A percentile compares a stretch with the other conserved stretches of the same genome.
Evolutionary conservation across 2,329 filamentous ascomycete genomes (phyloP).

Genomic region (Fusarium sp.): DNA sequence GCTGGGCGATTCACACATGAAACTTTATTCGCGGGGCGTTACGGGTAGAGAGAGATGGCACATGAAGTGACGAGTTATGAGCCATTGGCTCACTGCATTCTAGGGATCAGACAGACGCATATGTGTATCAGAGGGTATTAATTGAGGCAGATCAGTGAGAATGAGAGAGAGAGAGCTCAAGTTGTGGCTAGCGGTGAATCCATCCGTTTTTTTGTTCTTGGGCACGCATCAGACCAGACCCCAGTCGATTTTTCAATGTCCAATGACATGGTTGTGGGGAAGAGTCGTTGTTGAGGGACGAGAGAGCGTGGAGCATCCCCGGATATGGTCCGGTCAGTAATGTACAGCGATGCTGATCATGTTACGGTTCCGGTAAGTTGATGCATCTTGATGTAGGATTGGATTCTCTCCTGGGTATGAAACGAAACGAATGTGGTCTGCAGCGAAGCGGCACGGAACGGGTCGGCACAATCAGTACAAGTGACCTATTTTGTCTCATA

Average conservation of each 20-base stretch:
- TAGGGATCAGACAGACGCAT: constrained; percentile 16
- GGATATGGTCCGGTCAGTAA: constrained; percentile 31
- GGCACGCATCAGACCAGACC: constrained; percentile 10
- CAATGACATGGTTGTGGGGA: constrained; percentile 39
- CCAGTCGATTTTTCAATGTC: constrained; percentile 17
- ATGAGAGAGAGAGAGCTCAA: constrained; percentile 5
- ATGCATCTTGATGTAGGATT: constrained; percentile 14
- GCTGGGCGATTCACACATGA: constrained; percentile 31
- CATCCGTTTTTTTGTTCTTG: constrained; percentile 11
- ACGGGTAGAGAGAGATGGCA: background rate
- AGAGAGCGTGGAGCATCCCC: constrained; percentile 36
- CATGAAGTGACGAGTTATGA: constrained; percentile 9
- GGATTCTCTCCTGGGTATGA: constrained; percentile 6
- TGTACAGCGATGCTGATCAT: constrained; percentile 12
- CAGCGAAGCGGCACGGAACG: constrained; percentile 10
- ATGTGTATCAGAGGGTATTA: constrained; percentile 5
- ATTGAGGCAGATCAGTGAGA: constrained; percentile 21
- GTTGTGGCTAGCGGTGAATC: constrained; percentile 40
- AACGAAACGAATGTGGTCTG: constrained; percentile 3
- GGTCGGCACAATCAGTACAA: no score
- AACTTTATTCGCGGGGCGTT: constrained; percentile 22
- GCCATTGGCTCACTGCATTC: constrained; percentile 24
- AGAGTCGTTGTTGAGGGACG: constrained; percentile 22
- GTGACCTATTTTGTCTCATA: background rate
- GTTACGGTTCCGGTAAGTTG: background rate